phyloP scores from a whole-genome alignment of 2,329 filamentous ascomycete genomes.

The Calycina herbarum region DNA sequence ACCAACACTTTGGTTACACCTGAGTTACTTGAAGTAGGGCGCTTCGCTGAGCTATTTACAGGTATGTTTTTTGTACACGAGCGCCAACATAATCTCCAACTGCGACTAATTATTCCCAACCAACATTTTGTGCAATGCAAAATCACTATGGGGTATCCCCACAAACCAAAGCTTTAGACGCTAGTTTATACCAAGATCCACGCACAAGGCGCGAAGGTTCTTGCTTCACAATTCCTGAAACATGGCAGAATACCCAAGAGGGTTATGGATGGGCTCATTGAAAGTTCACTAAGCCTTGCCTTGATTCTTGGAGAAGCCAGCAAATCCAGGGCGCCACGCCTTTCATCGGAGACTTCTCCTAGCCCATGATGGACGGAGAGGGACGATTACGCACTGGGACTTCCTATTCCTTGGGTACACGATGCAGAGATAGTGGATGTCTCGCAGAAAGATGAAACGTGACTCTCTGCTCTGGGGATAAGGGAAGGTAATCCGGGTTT shows the following conservation, averaged over 20 bases:
- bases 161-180: background rate
- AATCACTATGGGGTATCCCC: background rate
- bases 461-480: background rate
- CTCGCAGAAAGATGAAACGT: conserved; percentile 13
- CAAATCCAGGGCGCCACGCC: conserved; percentile 8
- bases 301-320: background rate
- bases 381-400: conserved; percentile 5
- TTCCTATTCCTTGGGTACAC: background rate
- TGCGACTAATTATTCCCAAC: conserved; percentile 4
- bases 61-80: conserved; percentile 3
- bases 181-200: background rate
- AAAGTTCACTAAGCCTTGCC: conserved; percentile 8
- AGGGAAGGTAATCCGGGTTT: background rate
- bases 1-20: conserved; percentile 10
- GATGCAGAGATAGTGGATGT: conserved; percentile 6
- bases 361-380: background rate
- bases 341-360: background rate
- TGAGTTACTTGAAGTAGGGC: conserved; percentile 12
- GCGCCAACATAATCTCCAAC: conserved; percentile 8
- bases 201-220: conserved; percentile 4
- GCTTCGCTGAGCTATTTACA: conserved; percentile 15
- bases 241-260: conserved; percentile 7
- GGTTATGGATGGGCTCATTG: background rate
- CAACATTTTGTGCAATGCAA: background rate
- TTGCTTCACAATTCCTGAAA: conserved; percentile 7